Evolutionary conservation across 345 rosid genomes (phyloP).

Genomic region (Barbarea vulgaris): DNA sequence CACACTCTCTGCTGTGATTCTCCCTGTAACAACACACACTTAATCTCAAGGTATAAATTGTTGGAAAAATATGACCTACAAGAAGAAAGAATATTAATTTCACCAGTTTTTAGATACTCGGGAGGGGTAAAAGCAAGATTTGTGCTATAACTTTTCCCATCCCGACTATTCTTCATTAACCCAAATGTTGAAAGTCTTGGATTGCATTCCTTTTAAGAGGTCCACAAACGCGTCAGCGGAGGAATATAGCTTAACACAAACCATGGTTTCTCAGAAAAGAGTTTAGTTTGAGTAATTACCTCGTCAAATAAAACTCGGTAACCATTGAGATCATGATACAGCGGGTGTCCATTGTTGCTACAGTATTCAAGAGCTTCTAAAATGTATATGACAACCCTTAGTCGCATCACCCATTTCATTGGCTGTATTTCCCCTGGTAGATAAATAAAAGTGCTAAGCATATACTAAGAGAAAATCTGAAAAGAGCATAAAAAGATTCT

Average conservation of each 20-base stretch:
- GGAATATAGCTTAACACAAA: constrained; percentile 10
- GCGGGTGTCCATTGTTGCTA: constrained; percentile 64
- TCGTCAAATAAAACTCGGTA: constrained; percentile 86
- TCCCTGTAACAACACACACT: constrained; percentile 52
- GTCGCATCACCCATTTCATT: constrained; percentile 95
- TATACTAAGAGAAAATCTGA: not conserved
- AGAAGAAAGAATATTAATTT: not conserved
- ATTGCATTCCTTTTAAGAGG: constrained; percentile 62
- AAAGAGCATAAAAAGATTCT: not conserved
- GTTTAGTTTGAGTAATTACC: constrained; percentile 46
- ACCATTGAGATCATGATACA: constrained; percentile 92
- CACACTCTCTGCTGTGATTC: constrained; percentile 87
- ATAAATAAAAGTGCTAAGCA: not conserved
- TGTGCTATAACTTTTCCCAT: constrained; percentile 80
- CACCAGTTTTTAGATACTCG: constrained; percentile 85
- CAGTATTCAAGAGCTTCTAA: constrained; percentile 90
- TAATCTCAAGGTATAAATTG: not conserved
- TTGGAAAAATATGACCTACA: not conserved
- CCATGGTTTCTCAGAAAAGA: not conserved
- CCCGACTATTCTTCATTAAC: constrained; percentile 87
- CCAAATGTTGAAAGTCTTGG: constrained; percentile 92
- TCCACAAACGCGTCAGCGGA: not conserved
- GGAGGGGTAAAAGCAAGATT: constrained; percentile 96
- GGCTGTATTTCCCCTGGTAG: constrained; percentile 84
- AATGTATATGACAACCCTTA: constrained; percentile 80